Base-by-base conservation (phyloP, 768 basidiomycete species). In the Cyclocybe aegerita region DNA sequence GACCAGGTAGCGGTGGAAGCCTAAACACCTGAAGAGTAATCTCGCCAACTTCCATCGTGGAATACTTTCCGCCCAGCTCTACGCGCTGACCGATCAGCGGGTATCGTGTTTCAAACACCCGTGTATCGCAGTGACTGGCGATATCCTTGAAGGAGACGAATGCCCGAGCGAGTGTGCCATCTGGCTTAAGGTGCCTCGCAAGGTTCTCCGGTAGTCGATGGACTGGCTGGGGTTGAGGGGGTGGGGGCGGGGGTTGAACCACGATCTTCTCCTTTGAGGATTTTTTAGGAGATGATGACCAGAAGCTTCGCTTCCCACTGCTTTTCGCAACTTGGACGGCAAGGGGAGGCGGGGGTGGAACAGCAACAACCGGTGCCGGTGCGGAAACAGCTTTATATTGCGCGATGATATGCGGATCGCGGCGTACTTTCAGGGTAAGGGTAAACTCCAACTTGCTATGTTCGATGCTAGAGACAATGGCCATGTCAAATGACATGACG, bases 361-460 rank as follows among this genome's bases (percentile, higher is more conserved):
- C 72, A 17, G 60, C 64, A 37, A 59, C 62, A 12, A 61, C 53
- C 1, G 68, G 60, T 0, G 64, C 58, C 5, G 76, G 68, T 3
- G 79, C 71, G n/a, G 79, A 65, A 15, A 85, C 72, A 3, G 82
- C 78, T 57, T 88, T 88, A 66, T 86, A 84, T 60, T 93, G 90
- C 2, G 86, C 72, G 39, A 83, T 72, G 57, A 97, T 86, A 58
- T 97, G 93, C 30, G 90, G 82, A 65, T 95, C 92, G 40, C 86
- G 83, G 40, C 88, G 85, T 59, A 98, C 75, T 64, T 93, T 94
- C 59, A 98, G 69, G 1, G 86, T 90, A 16, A 98, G 78, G 3
- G 93, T 93, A 70, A 98, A 97, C 64, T 97, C 93, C 48, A 98
- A 83, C 65, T 97, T 97, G 71, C 82, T 91, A 61, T 95, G 92